These are phyloP conservation scores for Discostella pseudostelligera DNA, from an alignment of 108 stramenopile species.

Conservation along the genomic window DNA sequence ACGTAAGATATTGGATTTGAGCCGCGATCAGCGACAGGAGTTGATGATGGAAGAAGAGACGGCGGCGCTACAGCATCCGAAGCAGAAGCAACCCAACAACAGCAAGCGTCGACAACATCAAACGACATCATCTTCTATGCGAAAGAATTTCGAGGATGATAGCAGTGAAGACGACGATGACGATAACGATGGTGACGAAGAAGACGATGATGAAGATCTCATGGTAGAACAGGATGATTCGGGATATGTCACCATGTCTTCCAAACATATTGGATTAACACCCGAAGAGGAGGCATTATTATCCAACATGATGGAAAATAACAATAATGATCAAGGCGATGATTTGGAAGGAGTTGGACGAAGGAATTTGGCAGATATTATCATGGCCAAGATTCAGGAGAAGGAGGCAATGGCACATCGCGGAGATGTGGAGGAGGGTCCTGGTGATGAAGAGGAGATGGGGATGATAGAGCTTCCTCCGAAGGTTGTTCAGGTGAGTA, in stretches of 20 bases:
- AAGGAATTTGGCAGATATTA: slow-evolving; percentile 93
- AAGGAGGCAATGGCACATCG: slow-evolving; percentile 75
- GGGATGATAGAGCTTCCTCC: slow-evolving; percentile 64
- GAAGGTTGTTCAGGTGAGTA: slow-evolving; percentile 88
- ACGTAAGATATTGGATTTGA: slow-evolving; percentile 64
- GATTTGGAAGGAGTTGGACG: slow-evolving; percentile 42
- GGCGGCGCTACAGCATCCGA: background rate
- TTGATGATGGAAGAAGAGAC: slow-evolving; percentile 24
- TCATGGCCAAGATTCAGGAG: slow-evolving; percentile 96
- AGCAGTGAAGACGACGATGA: slow-evolving; percentile 52
- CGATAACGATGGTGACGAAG: slow-evolving; percentile 59
- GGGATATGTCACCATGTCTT: slow-evolving; percentile 68
- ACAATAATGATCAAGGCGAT: slow-evolving; percentile 11
- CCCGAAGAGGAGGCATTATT: slow-evolving; percentile 80
- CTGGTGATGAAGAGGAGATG: slow-evolving; percentile 35
- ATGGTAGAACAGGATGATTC: slow-evolving; percentile 62
- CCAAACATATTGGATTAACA: slow-evolving; percentile 61
- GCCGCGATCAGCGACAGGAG: slow-evolving; percentile 66
- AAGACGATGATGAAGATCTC: slow-evolving; percentile 68
- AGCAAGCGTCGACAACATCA: slow-evolving; percentile 10
- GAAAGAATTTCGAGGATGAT: slow-evolving; percentile 4
- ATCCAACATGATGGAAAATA: slow-evolving; percentile 72
- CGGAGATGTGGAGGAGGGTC: slow-evolving; percentile 22
- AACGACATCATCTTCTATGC: background rate
- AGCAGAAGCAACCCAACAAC: background rate